phyloP scores from a whole-genome alignment of 1,139 yeast species.

The Geotrichum australiense region DNA sequence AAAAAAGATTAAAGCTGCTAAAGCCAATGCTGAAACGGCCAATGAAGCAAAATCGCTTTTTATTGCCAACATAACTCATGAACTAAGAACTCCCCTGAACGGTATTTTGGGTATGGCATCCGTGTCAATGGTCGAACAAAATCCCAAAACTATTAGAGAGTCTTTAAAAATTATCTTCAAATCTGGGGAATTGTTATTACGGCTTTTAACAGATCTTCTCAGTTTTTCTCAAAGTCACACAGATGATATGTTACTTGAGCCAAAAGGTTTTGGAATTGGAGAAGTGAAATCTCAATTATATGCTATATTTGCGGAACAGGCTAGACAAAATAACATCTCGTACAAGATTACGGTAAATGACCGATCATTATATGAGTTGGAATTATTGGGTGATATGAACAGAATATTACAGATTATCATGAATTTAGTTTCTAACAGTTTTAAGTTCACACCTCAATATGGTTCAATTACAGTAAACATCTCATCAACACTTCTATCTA shows the following conservation, averaged over 20 bases:
- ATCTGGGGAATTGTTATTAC: constrained; percentile 78
- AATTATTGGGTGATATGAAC: constrained; percentile 83
- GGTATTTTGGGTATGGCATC: constrained; percentile 94
- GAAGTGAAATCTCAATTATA: constrained; percentile 78
- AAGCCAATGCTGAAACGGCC: constrained; percentile 48
- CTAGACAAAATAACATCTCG: constrained; percentile 65
- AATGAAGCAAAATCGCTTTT: constrained; percentile 90
- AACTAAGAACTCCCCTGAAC: constrained; percentile 82
- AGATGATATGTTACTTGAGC: constrained; percentile 71
- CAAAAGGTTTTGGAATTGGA: constrained; percentile 61
- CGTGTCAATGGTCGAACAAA: constrained; percentile 80
- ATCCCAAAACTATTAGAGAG: constrained; percentile 60
- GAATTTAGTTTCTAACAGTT: constrained; percentile 83
- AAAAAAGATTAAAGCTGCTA: constrained; percentile 61
- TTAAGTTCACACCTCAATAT: constrained; percentile 86
- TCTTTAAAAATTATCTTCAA: constrained; percentile 70
- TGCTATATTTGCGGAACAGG: constrained; percentile 81
- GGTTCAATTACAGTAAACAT: constrained; percentile 70
- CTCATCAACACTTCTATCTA: constrained; percentile 18
- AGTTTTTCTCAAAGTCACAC: constrained; percentile 77
- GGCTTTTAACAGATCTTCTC: constrained; percentile 75
- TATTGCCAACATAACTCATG: constrained; percentile 91
- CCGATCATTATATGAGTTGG: constrained; percentile 35
- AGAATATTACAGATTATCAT: constrained; percentile 86
- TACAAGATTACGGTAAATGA: constrained; percentile 41